Conservation (phyloP, 2,329 filamentous ascomycete species). For the Pseudogymnoascus sp. region DNA sequence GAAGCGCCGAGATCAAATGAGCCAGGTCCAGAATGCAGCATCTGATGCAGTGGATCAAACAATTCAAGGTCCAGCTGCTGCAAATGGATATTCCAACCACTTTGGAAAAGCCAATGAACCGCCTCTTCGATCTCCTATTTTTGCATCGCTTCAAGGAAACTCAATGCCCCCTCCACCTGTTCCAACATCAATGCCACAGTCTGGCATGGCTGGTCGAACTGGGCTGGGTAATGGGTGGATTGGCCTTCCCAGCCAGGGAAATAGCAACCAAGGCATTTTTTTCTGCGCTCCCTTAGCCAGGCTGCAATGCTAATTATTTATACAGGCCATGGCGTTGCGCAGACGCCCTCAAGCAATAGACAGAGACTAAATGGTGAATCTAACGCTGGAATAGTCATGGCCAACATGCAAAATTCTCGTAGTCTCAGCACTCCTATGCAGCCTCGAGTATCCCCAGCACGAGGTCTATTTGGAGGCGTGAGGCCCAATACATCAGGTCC, state of each 20-base stretch:
- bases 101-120: slow-evolving; percentile 12
- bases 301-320: neutral
- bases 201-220: neutral
- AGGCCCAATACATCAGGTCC: slow-evolving; percentile 16
- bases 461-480: slow-evolving; percentile 16
- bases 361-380: slow-evolving; percentile 18
- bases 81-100: slow-evolving; percentile 22
- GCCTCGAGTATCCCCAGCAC: slow-evolving; percentile 10
- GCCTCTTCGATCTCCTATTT: neutral
- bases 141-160: neutral
- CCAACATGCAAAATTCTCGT: slow-evolving; percentile 16
- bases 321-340: slow-evolving; percentile 19
- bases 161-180: neutral
- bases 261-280: neutral
- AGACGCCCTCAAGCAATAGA: slow-evolving; percentile 27
- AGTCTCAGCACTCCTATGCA: slow-evolving; percentile 17
- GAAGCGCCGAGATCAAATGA: slow-evolving; percentile 46
- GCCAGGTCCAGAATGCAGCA: slow-evolving; percentile 47
- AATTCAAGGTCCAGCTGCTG: slow-evolving; percentile 27
- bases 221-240: neutral
- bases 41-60: slow-evolving; percentile 40
- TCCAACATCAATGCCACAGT: neutral
- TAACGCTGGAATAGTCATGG: slow-evolving; percentile 14
- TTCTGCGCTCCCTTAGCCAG: neutral
- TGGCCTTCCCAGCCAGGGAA: neutral